These are phyloP conservation scores for Candida stauntonica DNA, from an alignment of 805 yeast species.

Conservation along the genomic window DNA sequence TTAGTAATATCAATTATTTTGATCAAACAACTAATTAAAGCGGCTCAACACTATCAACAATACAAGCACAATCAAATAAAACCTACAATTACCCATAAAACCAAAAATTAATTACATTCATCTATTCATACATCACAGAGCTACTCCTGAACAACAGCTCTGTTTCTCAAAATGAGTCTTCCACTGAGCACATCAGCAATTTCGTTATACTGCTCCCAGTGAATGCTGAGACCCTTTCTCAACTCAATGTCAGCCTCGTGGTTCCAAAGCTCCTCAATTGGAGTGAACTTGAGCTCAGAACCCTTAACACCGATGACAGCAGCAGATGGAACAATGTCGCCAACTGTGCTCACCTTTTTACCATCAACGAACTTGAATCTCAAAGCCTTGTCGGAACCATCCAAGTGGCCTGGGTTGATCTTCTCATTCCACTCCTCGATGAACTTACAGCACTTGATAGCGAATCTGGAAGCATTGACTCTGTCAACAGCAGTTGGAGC, in stretches of 20 bases:
- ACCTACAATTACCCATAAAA: no score
- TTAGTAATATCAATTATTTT: no score
- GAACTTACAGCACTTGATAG: constrained; percentile 84
- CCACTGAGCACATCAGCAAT: constrained; percentile 83
- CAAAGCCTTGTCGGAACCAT: constrained; percentile 34
- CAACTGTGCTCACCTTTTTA: constrained; percentile 39
- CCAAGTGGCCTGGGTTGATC: constrained; percentile 39
- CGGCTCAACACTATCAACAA: no score
- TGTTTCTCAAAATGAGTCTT: constrained; percentile 46
- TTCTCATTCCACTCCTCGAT: constrained; percentile 49
- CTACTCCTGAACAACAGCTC: constrained; percentile 8
- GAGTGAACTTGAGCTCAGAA: constrained; percentile 67
- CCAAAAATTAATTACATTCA: no score
- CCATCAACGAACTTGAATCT: constrained; percentile 45
- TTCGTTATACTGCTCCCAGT: constrained; percentile 74
- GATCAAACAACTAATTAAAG: no score
- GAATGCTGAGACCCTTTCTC: constrained; percentile 78
- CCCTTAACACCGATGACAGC: constrained; percentile 80
- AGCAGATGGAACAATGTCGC: constrained; percentile 47
- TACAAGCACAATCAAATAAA: no score
- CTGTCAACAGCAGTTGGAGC: constrained; percentile 93
- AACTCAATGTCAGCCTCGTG: constrained; percentile 51
- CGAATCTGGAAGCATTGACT: constrained; percentile 82
- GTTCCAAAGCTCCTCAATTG: constrained; percentile 85
- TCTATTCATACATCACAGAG: neutral